Base-by-base conservation (phyloP, 257 asterid genomes). In the Verbascum thapsus region DNA sequence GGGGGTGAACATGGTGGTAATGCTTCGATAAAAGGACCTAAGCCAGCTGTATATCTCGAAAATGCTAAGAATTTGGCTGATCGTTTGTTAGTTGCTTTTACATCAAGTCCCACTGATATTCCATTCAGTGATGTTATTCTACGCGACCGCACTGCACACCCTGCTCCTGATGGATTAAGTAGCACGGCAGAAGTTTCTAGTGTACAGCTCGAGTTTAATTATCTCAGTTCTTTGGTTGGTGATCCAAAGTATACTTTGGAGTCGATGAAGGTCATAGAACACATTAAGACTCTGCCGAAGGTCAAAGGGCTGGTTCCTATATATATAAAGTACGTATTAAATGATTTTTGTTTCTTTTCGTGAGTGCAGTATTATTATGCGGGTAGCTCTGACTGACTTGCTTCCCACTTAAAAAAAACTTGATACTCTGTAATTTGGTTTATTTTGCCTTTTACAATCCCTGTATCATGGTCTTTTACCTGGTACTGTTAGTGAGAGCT, bases 81-180 rank as follows among this genome's bases (percentile, higher is more conserved):
- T 77, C 95, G 77, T 69, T 71, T 94, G 57, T 80, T 92, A 39
- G 37, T 82, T 81, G 97, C 97, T 59, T 94, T 94, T 78, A 84
- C 94, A 40, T 78, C 88, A 16, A 90, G 99, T 56, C 96, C 94
- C 3, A 58, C 94, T 13, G 88, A 73, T 65, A 85, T 90, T 74
- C 99, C 97, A 62, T 89, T 58, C 71, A 89, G 97, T 53, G 97
- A 92, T 42, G 96, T 92, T 37, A 79, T 87, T 76, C 84, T 89
- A 51, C 82, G 42, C 45, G 91, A 85, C 38, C 80, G 73, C 42
- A 72, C 99, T 18, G 94, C 97, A 8, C 99, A 85, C 73, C 78
- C 97, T 58, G 95, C 97, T 55, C 96, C 96, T 15, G 95, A 85
- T 79, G 97, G 99, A 61, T 67, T 84, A 62, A 94, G 99, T 81